These are phyloP conservation scores for Globisporangium paroecandrum DNA, from an alignment of 352 stramenopile species.

Conservation along the genomic window DNA sequence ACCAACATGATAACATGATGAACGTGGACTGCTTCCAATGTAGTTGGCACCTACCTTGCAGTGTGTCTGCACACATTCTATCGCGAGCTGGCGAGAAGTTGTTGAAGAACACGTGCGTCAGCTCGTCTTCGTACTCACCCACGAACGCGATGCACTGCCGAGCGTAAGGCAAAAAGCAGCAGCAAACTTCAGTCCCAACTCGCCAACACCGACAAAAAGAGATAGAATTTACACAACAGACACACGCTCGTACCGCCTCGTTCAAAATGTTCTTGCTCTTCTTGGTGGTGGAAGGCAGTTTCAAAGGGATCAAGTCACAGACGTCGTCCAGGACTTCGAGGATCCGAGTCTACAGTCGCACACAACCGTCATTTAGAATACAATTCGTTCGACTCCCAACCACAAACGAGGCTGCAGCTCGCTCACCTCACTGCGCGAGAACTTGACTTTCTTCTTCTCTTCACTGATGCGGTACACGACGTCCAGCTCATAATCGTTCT, in stretches of 20 bases:
- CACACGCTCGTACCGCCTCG: constrained; percentile 36
- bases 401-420: background rate
- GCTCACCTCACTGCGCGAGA: constrained; percentile 68
- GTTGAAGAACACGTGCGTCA: constrained; percentile 76
- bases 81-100: constrained; percentile 64
- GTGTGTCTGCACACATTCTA: constrained; percentile 42
- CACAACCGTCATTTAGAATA: background rate
- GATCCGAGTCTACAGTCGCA: constrained; percentile 52
- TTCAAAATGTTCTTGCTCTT: constrained; percentile 60
- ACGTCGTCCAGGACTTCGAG: constrained; percentile 81
- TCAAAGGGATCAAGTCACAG: constrained; percentile 48
- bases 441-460: constrained; percentile 85
- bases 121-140: constrained; percentile 74
- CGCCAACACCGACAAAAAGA: background rate
- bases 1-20: no score
- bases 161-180: background rate
- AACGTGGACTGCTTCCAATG: background rate
- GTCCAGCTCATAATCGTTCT: constrained; percentile 82
- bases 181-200: background rate
- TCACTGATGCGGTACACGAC: constrained; percentile 85
- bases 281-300: constrained; percentile 32
- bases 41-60: constrained; percentile 37
- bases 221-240: background rate
- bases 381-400: background rate
- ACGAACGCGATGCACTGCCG: constrained; percentile 73